Evolutionary conservation across 106 monocot genomes (phyloP).

Genomic region (Phalaenopsis equestris): DNA sequence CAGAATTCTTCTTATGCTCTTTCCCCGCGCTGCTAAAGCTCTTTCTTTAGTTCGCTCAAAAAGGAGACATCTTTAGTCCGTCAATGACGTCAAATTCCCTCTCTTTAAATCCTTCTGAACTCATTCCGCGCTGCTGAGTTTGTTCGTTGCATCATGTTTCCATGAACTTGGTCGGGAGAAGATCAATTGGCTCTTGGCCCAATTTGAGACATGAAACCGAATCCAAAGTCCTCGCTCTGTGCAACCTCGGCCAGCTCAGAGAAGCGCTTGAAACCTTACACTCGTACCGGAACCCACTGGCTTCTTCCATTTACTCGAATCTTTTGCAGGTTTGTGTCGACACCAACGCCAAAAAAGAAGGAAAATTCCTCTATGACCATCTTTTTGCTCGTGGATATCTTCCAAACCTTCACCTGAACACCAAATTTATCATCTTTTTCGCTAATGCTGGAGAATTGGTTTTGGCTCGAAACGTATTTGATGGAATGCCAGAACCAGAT

Average conservation of each 20-base stretch:
- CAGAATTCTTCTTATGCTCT: too few relatives aligned
- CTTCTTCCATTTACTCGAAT: conserved; percentile 18
- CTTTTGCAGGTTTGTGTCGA: conserved; percentile 48
- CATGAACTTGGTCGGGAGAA: background rate
- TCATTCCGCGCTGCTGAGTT: too few relatives aligned
- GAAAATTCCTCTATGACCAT: conserved; percentile 25
- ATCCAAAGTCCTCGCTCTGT: conserved; percentile 2
- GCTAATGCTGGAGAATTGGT: conserved; percentile 29
- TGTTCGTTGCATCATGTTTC: too few relatives aligned
- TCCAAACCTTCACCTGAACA: conserved; percentile 32
- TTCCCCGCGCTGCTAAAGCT: too few relatives aligned
- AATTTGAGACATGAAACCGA: background rate
- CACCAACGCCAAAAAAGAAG: conserved; percentile 20
- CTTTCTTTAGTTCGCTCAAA: too few relatives aligned
- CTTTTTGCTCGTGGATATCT: conserved; percentile 9
- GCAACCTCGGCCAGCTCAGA: conserved; percentile 17
- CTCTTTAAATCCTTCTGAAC: too few relatives aligned
- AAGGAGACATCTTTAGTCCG: too few relatives aligned
- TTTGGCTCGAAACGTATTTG: conserved; percentile 54
- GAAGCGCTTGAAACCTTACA: conserved; percentile 31
- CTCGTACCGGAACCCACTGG: background rate
- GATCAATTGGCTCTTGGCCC: background rate
- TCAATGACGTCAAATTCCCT: too few relatives aligned
- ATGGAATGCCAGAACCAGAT: conserved; percentile 50
- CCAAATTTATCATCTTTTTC: conserved; percentile 57